A percentile compares a stretch with the other conserved stretches of the same genome.
Conservation (phyloP, 2,329 filamentous ascomycete genomes). For the Alternaria tenuissima region DNA sequence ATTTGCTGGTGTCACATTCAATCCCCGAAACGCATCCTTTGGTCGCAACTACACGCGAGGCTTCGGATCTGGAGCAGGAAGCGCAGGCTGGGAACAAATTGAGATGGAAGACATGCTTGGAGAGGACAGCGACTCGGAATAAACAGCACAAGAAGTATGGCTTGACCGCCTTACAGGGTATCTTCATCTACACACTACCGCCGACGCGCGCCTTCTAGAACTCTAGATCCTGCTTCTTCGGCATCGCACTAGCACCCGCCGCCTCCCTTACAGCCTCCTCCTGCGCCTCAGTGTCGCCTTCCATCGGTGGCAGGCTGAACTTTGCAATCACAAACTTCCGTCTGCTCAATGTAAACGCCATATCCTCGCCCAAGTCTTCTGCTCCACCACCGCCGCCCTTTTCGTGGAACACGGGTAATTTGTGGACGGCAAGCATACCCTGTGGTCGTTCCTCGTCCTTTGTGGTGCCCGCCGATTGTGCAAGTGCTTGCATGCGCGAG, state of each 20-base stretch:
- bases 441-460: slow-evolving; percentile 79
- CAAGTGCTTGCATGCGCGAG: slow-evolving; percentile 60
- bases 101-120: slow-evolving; percentile 69
- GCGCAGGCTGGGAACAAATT: slow-evolving; percentile 67
- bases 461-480: slow-evolving; percentile 59
- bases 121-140: slow-evolving; percentile 48
- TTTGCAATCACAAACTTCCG: slow-evolving; percentile 85
- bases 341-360: slow-evolving; percentile 88
- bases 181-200: slow-evolving; percentile 3
- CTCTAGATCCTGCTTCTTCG: slow-evolving; percentile 67
- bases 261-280: slow-evolving; percentile 52
- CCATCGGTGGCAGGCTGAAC: slow-evolving; percentile 86
- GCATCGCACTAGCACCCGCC: slow-evolving; percentile 61
- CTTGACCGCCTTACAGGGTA: slow-evolving; percentile 10
- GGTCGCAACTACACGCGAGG: slow-evolving; percentile 64
- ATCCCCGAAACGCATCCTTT: slow-evolving; percentile 58
- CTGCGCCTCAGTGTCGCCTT: slow-evolving; percentile 74
- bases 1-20: slow-evolving; percentile 52
- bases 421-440: slow-evolving; percentile 84
- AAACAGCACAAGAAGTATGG: slow-evolving; percentile 6
- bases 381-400: slow-evolving; percentile 79
- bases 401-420: slow-evolving; percentile 84
- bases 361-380: slow-evolving; percentile 75
- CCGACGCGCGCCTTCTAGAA: slow-evolving; percentile 58
- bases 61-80: slow-evolving; percentile 62